Evolutionary conservation across 805 yeast species (phyloP).

Genomic region (Pichia cabralensis): DNA sequence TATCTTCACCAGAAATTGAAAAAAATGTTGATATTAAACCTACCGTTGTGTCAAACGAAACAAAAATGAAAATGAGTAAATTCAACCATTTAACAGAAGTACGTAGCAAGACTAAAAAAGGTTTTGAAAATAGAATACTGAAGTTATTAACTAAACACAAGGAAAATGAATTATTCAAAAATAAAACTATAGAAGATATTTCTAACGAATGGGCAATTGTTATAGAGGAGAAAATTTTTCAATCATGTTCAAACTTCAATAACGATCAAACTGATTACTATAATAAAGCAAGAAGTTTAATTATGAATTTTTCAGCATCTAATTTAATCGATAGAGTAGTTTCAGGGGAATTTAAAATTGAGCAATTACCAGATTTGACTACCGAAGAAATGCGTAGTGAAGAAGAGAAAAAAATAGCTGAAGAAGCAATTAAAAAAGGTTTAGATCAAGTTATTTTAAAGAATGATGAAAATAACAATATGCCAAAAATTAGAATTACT

Average conservation of each 20-base stretch:
- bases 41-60: too few species aligned
- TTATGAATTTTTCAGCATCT: constrained; percentile 52
- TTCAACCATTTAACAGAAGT: not conserved
- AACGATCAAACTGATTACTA: constrained; percentile 36
- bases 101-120: constrained; percentile 2
- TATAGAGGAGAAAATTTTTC: constrained; percentile 36
- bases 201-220: constrained; percentile 38
- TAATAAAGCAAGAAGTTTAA: constrained; percentile 57
- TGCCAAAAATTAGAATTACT: constrained; percentile 57
- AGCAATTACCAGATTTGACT: constrained; percentile 50
- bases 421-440: constrained; percentile 58
- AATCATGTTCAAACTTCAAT: too few species aligned
- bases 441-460: constrained; percentile 61
- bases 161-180: constrained; percentile 8
- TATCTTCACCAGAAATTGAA: too few species aligned
- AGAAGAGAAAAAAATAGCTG: constrained; percentile 65
- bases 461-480: constrained; percentile 14
- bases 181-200: constrained; percentile 22
- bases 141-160: constrained; percentile 30
- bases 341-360: constrained; percentile 41
- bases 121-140: constrained; percentile 31
- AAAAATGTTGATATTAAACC: too few species aligned
- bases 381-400: constrained; percentile 65
- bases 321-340: constrained; percentile 49
- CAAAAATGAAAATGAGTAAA: not conserved